Base-by-base conservation (phyloP, 2,329 filamentous ascomycete species). In the Fusarium sp. region DNA sequence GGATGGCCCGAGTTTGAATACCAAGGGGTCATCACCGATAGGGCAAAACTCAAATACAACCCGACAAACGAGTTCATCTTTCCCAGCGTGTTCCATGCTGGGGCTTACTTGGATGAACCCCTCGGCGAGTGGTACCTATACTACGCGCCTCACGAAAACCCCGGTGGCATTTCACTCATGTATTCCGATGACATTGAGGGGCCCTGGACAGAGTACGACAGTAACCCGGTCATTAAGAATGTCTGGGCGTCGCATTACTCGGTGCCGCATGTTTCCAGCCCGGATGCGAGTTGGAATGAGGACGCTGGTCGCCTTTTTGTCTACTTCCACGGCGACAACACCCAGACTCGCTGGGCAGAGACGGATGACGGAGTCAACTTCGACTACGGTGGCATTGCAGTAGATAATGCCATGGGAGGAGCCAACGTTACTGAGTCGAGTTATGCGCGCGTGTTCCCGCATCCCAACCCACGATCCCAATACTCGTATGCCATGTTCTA, bases 51-150 rank as follows among this genome's bases (percentile, higher is more conserved):
- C 11, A 52, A 65, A 13, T 75, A 75, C 55, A 76, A 75, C 5
- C 73, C 72, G 2, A 75, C 73, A 7, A 69, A 75, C 34, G 74
- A 76, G 31, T 75, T 72, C 46, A 76, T 76, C 46, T 76, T 76
- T 10, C 73, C 74, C 2, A 70, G 65, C 30, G 50, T 76, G 4
- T 74, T 76, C 34, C 73, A 75, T 39, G 74, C 74, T 2, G 70
- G 72, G 12, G 18, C 48, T 2, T 67, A 73, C 15, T 40, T 76
- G 2, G 50, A 70, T 0, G 30, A 65, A 0, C 71, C 73, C 7
- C 63, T 73, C 0, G 74, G 57, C 5, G 68, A 75, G 34, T 75
- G 74, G 73, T 75, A 76, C 31, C 44, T 76, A 2, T 76, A 76
- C 68, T 76, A 75, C n/a, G 74, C 73, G 34, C 74, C 74, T 1